These are phyloP conservation scores for Nannochloris sp. DNA, from an alignment of 139 green algal genomes.

Conservation along the genomic window DNA sequence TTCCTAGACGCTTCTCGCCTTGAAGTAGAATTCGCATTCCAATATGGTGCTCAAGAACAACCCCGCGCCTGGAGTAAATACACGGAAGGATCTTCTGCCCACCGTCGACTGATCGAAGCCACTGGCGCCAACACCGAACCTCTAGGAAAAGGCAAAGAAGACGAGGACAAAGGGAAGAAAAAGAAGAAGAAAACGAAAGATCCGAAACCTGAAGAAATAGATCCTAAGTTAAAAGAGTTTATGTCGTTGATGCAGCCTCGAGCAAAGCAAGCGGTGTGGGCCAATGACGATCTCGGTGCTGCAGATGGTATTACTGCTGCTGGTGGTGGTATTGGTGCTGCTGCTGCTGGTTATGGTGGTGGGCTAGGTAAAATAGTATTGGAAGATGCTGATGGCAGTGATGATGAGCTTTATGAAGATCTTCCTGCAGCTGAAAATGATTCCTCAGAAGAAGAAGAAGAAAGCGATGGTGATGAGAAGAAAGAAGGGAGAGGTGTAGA, in stretches of 20 bases:
- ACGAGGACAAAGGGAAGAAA: neutral
- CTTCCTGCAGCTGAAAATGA: conserved; percentile 3
- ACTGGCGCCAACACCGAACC: conserved; percentile 16
- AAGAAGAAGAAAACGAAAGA: conserved; percentile 15
- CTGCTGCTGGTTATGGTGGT: neutral
- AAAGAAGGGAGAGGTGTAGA: conserved; percentile 15
- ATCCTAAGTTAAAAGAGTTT: conserved; percentile 87
- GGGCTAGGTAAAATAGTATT: neutral
- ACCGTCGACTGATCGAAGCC: conserved; percentile 19
- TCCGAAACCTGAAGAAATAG: conserved; percentile 22
- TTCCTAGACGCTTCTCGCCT: conserved; percentile 86
- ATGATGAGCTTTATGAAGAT: conserved; percentile 29
- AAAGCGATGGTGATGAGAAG: conserved; percentile 12
- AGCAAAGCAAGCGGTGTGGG: conserved; percentile 67
- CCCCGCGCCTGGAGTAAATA: conserved; percentile 85
- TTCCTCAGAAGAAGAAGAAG: neutral
- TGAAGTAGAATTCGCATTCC: conserved; percentile 65
- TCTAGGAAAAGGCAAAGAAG: neutral
- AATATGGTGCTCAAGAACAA: conserved; percentile 38
- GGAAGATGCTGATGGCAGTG: conserved; percentile 14
- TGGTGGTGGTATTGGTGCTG: neutral
- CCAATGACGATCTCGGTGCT: conserved; percentile 67
- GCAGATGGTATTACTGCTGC: neutral
- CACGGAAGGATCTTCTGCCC: conserved; percentile 45
- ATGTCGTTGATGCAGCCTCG: conserved; percentile 82